Base-by-base conservation (phyloP, 306 rosid species). In the Quercus robur region DNA sequence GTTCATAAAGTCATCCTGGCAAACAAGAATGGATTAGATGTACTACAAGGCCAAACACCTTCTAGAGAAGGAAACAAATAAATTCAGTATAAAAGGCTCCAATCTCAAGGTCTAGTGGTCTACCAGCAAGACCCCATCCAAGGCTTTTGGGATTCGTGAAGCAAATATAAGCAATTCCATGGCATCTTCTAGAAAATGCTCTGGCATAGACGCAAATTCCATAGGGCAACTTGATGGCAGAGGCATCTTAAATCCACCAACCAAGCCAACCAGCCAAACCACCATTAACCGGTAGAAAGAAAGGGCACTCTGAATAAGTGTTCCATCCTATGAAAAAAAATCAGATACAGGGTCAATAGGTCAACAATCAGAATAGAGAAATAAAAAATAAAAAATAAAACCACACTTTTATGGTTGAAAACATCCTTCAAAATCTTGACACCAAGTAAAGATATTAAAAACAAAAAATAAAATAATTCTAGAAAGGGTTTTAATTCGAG, bases 191-290 rank as follows among this genome's bases (percentile, higher is more conserved):
- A 96, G 90, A 93, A 93, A 96, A 90, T 93, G 99, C 79, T 96
- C 98, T 3, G 99, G 98, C 98, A 96, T 88, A 62, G 88, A 85
- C 5, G 99, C 97, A 87, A 96, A 90, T 77, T 88, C 98, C 88
- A 80, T 87, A 2, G 98, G 97, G 88, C 97, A 89, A 68, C 87
- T 84, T 71, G 89, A 70, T 55, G 97, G 94, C 49, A 96, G 87
- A 77, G 99, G 99, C 98, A 96, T 96, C 89, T 93, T 91, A 79
- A 90, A 96, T 76, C 98, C 99, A 79, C 98, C 99, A 83, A 96
- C 94, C 94, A 93, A 77, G 86, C 90, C 89, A 88, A 87, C 99
- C 84, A 93, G 80, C 99, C 99, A 96, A 58, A 91, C 89, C 63
- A 96, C 84, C 98, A 96, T 89, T 86, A 96, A 77, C 75, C 97